A percentile compares a stretch with the other conserved stretches of the same genome.
phyloP scores from a whole-genome alignment of 1,284 basidiomycete species.

The Exobasidium cylindrosporum region DNA sequence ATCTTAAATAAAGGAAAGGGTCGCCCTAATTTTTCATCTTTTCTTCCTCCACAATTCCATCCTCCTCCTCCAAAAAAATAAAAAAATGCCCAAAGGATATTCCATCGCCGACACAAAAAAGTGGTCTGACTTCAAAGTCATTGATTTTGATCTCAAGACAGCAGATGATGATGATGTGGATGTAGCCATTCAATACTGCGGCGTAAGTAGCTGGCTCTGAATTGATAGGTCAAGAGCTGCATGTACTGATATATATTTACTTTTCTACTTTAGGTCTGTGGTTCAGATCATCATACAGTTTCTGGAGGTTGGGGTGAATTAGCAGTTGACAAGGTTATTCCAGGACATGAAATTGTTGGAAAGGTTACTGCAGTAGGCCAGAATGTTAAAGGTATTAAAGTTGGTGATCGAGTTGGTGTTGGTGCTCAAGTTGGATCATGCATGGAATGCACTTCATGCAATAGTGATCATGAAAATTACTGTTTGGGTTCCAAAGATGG shows the following conservation, averaged over 20 bases:
- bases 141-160: conserved; percentile 50
- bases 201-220: conserved; percentile 47
- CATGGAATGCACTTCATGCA: conserved; percentile 62
- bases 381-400: conserved; percentile 63
- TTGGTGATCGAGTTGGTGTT: conserved; percentile 67
- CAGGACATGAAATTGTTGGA: conserved; percentile 67
- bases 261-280: conserved; percentile 22
- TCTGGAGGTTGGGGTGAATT: conserved; percentile 51
- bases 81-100: conserved; percentile 47
- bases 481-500: conserved; percentile 12
- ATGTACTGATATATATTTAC: conserved; percentile 44
- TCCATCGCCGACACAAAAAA: conserved; percentile 49
- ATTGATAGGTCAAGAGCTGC: conserved; percentile 36
- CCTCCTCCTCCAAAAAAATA: too few relatives aligned
- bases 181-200: conserved; percentile 48
- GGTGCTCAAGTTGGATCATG: conserved; percentile 65
- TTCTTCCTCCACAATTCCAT: too few relatives aligned
- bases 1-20: too few relatives aligned
- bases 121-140: conserved; percentile 54
- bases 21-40: too few relatives aligned
- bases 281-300: conserved; percentile 44
- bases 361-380: conserved; percentile 57
- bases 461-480: conserved; percentile 50
- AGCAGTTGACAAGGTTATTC: conserved; percentile 53
- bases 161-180: conserved; percentile 48